Percentiles rank a stretch among this genome's conserved stretches.
These are phyloP conservation scores for Biscogniauxia mediterranea DNA, from an alignment of 2,329 filamentous ascomycete species.

Conservation along the genomic window DNA sequence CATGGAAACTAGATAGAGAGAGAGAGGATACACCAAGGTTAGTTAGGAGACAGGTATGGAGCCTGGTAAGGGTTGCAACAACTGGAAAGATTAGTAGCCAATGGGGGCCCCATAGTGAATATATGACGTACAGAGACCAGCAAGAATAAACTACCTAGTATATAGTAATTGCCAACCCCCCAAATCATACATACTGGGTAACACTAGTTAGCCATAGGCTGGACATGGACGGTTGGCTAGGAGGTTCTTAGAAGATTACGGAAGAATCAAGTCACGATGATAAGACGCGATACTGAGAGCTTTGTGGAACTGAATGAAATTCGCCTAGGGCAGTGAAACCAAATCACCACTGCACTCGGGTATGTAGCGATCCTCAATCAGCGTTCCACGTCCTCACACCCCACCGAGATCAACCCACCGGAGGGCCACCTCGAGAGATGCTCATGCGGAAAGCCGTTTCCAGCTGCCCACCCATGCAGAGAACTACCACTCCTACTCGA, in stretches of 20 bases:
- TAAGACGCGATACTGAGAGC: slow-evolving; percentile 1
- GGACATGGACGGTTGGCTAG: neutral
- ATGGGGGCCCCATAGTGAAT: no score
- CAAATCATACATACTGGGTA: no score
- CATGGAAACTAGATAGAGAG: no score
- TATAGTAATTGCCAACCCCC: no score
- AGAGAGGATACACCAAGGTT: no score
- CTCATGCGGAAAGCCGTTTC: slow-evolving; percentile 59
- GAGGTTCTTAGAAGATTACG: slow-evolving; percentile 5
- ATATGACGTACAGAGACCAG: no score
- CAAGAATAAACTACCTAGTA: no score
- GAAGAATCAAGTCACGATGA: slow-evolving; percentile 1
- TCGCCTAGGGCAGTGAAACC: slow-evolving; percentile 57
- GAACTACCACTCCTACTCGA: slow-evolving; percentile 26
- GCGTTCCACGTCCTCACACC: slow-evolving; percentile 61
- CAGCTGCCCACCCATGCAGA: slow-evolving; percentile 59
- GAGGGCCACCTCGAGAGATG: slow-evolving; percentile 41
- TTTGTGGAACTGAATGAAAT: slow-evolving; percentile 57
- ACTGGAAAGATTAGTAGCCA: no score
- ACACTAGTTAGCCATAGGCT: no score
- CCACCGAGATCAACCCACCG: slow-evolving; percentile 23
- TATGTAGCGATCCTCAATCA: slow-evolving; percentile 64
- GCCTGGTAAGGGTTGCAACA: no score
- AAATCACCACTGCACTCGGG: slow-evolving; percentile 50
- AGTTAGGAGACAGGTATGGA: no score